Base-by-base conservation (phyloP, 805 yeast species). In the Ogataea kodamae region DNA sequence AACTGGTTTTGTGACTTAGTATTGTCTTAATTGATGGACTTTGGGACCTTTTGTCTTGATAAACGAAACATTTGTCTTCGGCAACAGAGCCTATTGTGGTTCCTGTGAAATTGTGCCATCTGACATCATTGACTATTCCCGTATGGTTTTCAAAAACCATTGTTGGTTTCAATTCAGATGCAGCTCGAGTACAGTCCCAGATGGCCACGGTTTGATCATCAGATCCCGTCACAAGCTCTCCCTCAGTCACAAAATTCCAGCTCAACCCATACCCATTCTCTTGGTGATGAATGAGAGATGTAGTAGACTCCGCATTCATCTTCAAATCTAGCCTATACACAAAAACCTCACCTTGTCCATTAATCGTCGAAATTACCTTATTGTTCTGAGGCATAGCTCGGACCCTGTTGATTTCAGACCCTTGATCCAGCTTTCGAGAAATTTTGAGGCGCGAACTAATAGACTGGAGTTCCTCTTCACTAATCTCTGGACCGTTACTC, bases 221-320 rank as follows among this genome's bases (percentile, higher is more conserved):
- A 0, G 88, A 67, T 0, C 76, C 71, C 3, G 85, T 74, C 20
- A 78, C 57, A 13, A 84, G 55, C 15, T 66, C 62, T 3, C 81
- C 82, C 24, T 59, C 45, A 3, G 59, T 54, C 11, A 54, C 49
- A 0, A 70, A 62, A 49, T 70, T 81, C 81, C 90, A 84, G 6
- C 80, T 67, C 22, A 84, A 59, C 4, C 92, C 92, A 53, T 78
- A 84, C 1, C 92, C 92, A 45, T 83, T 83, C 16, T 68, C 77
- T 4, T 62, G 59, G 50, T 82, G 89, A 24, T 75, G 78, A 7
- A 61, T 50, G 30, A 77, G 59, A 8, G 55, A 47, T 43, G 46
- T 59, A 42, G 30, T 53, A 31, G 46, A 53, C 1, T 20, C 9
- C 16, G 37, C 45, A 16, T 45, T 36, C 35, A 51, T 40, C 8